phyloP scores from a whole-genome alignment of 2,329 filamentous ascomycete species.

The Sporothrix variecibatus region DNA sequence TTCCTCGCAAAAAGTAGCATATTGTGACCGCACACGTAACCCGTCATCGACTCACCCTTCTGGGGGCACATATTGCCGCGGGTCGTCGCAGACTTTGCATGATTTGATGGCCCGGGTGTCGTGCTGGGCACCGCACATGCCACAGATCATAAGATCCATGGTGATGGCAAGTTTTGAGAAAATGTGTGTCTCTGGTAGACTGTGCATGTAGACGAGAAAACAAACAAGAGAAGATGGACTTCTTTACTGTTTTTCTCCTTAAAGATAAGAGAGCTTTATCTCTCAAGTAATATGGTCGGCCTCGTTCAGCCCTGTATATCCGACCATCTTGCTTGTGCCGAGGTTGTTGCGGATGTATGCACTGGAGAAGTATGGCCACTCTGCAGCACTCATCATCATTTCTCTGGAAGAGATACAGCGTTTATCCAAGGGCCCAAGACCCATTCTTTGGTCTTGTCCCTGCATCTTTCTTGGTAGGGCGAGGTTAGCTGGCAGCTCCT shows the following conservation, averaged over 20 bases:
- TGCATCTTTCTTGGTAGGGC: not conserved
- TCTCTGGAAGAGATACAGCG: not conserved
- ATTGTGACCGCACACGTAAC: not conserved
- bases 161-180: not conserved
- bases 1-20: not conserved
- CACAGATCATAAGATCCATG: slow-evolving; percentile 53
- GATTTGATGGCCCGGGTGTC: slow-evolving; percentile 50
- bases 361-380: not conserved
- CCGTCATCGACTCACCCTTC: slow-evolving; percentile 57
- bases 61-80: slow-evolving; percentile 70
- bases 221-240: not conserved
- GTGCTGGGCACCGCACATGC: slow-evolving; percentile 67
- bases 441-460: not conserved
- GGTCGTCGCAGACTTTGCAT: slow-evolving; percentile 73
- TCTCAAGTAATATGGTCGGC: not conserved
- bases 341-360: not conserved
- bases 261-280: not conserved
- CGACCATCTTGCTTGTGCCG: not conserved
- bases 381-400: not conserved
- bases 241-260: too few species aligned
- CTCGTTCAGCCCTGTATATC: not conserved
- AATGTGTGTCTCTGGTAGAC: not conserved
- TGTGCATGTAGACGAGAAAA: not conserved
- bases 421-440: not conserved
- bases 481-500: not conserved